Evolutionary conservation across 495 filamentous ascomycete genomes (phyloP).

Genomic region (Mytilinidion resinicola): DNA sequence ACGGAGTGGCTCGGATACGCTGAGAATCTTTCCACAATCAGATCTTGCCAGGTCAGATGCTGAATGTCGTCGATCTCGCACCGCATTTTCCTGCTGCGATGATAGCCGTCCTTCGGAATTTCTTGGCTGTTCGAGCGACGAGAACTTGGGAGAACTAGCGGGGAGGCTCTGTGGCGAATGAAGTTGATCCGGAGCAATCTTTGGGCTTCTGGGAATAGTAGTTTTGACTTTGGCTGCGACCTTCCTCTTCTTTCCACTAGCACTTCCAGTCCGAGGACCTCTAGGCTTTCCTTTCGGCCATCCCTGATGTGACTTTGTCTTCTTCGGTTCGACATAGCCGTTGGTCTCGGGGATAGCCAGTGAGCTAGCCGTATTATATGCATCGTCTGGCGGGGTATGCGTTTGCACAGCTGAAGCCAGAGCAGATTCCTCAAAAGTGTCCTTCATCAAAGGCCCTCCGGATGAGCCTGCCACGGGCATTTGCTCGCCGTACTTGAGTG

Average conservation of each 20-base stretch:
- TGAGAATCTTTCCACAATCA: background rate
- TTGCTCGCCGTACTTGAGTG: background rate
- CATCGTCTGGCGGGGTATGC: slow-evolving; percentile 31
- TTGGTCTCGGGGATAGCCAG: slow-evolving; percentile 3
- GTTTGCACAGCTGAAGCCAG: slow-evolving; percentile 16
- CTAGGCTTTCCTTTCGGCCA: slow-evolving; percentile 40
- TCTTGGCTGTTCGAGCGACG: no score
- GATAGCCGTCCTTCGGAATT: no score
- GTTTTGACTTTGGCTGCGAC: slow-evolving; percentile 18
- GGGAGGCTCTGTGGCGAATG: slow-evolving; percentile 28
- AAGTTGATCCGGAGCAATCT: slow-evolving; percentile 14
- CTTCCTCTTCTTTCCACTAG: slow-evolving; percentile 24
- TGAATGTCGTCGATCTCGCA: slow-evolving; percentile 19
- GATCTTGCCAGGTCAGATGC: slow-evolving; percentile 3
- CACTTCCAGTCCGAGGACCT: slow-evolving; percentile 22
- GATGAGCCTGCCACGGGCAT: background rate
- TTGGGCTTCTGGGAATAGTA: background rate
- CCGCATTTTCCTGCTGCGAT: background rate
- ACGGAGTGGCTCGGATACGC: slow-evolving; percentile 2
- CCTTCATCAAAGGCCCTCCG: background rate
- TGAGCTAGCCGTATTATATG: background rate
- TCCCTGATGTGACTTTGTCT: slow-evolving; percentile 30
- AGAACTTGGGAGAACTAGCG: background rate
- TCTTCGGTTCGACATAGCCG: slow-evolving; percentile 15
- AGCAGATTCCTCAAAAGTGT: background rate